These are phyloP conservation scores for Piper longum DNA, from an alignment of 164 flowering plant species.

Conservation along the genomic window DNA sequence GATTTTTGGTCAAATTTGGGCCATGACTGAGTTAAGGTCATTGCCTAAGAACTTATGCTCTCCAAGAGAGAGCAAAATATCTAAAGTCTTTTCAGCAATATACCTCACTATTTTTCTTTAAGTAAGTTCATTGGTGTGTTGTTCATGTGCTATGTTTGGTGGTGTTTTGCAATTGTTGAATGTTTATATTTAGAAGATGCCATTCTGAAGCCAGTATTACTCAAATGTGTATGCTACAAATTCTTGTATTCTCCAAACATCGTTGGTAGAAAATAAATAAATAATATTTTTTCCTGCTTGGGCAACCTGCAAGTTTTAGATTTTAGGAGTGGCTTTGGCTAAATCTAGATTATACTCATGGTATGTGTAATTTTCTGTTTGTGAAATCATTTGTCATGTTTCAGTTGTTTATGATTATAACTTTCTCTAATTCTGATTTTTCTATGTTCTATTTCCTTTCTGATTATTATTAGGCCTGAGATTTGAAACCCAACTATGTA, in stretches of 20 bases:
- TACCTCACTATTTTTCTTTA: too few relatives aligned
- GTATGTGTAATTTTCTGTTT: not conserved
- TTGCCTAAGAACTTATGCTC: too few relatives aligned
- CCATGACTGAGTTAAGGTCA: too few relatives aligned
- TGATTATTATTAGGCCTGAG: conserved; percentile 54
- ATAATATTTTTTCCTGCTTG: not conserved
- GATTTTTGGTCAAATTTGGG: too few relatives aligned
- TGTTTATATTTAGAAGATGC: not conserved
- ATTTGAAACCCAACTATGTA: conserved; percentile 95
- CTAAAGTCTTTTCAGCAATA: too few relatives aligned
- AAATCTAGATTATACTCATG: not conserved
- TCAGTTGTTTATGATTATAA: not conserved
- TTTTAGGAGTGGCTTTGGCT: not conserved
- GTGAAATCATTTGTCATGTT: not conserved
- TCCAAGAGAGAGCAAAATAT: too few relatives aligned
- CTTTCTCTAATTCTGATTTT: not conserved
- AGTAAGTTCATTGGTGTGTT: too few relatives aligned
- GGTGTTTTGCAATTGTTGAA: too few relatives aligned
- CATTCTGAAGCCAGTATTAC: not conserved
- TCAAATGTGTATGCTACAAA: too few relatives aligned
- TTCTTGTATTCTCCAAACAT: too few relatives aligned
- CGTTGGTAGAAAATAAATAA: too few relatives aligned
- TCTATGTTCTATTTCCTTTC: conserved; percentile 7
- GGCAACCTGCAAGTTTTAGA: not conserved
- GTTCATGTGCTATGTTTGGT: too few relatives aligned